Evolutionary conservation across 305 asterid species (phyloP), one percentile per base, ranked within the genome.

Genomic region (Vinca major): DNA sequence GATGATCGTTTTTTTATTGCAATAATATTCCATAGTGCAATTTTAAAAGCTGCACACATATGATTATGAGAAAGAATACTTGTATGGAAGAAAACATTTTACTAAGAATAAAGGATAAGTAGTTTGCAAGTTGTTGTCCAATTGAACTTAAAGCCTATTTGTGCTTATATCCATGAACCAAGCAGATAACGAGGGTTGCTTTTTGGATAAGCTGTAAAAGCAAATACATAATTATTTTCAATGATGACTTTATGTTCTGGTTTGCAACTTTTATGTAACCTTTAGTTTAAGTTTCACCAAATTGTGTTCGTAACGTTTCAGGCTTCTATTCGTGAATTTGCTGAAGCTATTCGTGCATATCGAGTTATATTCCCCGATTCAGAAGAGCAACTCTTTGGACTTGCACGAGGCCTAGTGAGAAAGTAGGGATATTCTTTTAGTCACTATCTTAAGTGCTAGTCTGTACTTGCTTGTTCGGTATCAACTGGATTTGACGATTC

Each of bases 321-420:
- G 98, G 92, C 88, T 74, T 86, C 96, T 58, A 82, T 87, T 79
- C 88, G 78, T 73, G 96, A 93, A 85, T 93, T 93, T 82, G 86
- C 86, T 33, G 95, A 90, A 86, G 97, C 96, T 73, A 78, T 89
- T 71, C 96, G 96, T 69, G 99, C 97, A 56, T 93, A 93, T 83
- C 88, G 89, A 85, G 89, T 80, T 69, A 89, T 93, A 77, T 90
- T 93, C 78, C 83, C 85, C 76, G 85, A 93, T 82, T 85, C 99
- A 63, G 99, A 93, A 69, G 83, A 84, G 73, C 94, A 90, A 73
- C 92, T 90, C 80, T 82, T 84, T 77, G 88, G 85, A 76, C 96
- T 93, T 61, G 89, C 95, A 56, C 78, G 83, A 77, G 88, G 89
- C 72, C 86, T 90, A 50, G 83, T 89, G 77, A 82, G 77, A 73